Evolutionary conservation across 768 basidiomycete genomes (phyloP).

Genomic region (Tricholoma bakamatsutake): DNA sequence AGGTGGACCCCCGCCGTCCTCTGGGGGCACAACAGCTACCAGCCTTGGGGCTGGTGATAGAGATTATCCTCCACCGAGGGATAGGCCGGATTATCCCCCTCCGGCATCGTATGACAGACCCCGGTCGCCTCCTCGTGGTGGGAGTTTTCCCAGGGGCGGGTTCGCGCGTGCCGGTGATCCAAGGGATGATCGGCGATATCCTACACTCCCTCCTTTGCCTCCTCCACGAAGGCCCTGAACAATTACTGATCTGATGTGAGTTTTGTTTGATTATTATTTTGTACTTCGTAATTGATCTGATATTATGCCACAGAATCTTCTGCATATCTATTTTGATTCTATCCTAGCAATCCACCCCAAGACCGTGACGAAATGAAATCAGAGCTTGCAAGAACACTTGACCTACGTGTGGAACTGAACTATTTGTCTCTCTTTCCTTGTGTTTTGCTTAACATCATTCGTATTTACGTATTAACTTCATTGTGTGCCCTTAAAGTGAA

Average conservation of each 20-base stretch:
- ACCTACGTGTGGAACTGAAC: background rate
- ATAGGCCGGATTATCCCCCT: slow-evolving; percentile 20
- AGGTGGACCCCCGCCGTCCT: slow-evolving; percentile 19
- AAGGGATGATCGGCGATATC: slow-evolving; percentile 33
- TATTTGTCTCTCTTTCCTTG: background rate
- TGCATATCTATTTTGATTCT: background rate
- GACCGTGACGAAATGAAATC: background rate
- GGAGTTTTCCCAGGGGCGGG: slow-evolving; percentile 17
- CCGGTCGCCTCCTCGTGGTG: slow-evolving; percentile 25
- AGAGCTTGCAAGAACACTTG: background rate
- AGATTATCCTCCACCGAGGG: slow-evolving; percentile 23
- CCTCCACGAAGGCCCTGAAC: slow-evolving; percentile 13
- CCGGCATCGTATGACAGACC: slow-evolving; percentile 33
- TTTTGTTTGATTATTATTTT: background rate
- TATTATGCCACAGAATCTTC: background rate
- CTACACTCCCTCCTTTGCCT: slow-evolving; percentile 21
- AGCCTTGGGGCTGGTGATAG: slow-evolving; percentile 25
- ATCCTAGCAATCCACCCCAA: background rate
- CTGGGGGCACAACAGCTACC: slow-evolving; percentile 12
- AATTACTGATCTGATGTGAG: background rate
- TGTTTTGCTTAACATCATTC: too few relatives aligned
- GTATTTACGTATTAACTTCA: too few relatives aligned
- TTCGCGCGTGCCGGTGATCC: slow-evolving; percentile 18
- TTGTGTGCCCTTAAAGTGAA: too few relatives aligned
- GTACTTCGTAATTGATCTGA: background rate